Percentiles rank a stretch among this genome's conserved stretches.
These are phyloP conservation scores for Hirschioporus abietinus DNA, from an alignment of 768 basidiomycete genomes.

Conservation along the genomic window DNA sequence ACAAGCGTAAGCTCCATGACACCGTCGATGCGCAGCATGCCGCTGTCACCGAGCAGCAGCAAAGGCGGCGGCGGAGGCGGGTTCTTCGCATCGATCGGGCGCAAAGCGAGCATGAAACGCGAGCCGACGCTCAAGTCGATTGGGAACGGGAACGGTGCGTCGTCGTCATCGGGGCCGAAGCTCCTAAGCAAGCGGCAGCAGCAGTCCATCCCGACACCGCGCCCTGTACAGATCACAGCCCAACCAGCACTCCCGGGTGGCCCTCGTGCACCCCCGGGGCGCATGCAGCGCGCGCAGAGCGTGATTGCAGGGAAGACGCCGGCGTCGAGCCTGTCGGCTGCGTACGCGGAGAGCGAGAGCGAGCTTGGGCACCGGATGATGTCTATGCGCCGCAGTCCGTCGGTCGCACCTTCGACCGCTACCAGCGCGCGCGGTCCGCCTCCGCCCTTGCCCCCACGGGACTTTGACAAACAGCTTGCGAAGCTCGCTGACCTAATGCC, in stretches of 20 bases:
- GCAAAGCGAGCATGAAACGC: conserved; percentile 55
- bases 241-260: conserved; percentile 65
- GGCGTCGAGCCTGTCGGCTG: conserved; percentile 21
- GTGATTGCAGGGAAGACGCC: conserved; percentile 36
- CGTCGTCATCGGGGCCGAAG: conserved; percentile 27
- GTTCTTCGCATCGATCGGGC: conserved; percentile 72
- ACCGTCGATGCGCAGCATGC: conserved; percentile 22
- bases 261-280: conserved; percentile 59
- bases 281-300: conserved; percentile 64
- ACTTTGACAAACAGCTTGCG: conserved; percentile 65
- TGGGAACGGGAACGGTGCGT: conserved; percentile 21
- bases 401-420: conserved; percentile 3
- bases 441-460: conserved; percentile 28
- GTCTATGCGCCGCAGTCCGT: conserved; percentile 12
- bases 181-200: conserved; percentile 31
- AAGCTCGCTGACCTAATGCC: conserved; percentile 67
- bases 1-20: conserved; percentile 20
- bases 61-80: conserved; percentile 41
- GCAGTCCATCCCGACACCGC: conserved; percentile 25
- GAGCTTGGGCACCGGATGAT: conserved; percentile 28
- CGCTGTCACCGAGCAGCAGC: conserved; percentile 27
- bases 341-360: conserved; percentile 13
- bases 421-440: conserved; percentile 6
- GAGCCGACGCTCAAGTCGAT: conserved; percentile 3
- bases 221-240: conserved; percentile 25